Base-by-base conservation (phyloP, 257 asterid species). In the Jasminum sambac region DNA sequence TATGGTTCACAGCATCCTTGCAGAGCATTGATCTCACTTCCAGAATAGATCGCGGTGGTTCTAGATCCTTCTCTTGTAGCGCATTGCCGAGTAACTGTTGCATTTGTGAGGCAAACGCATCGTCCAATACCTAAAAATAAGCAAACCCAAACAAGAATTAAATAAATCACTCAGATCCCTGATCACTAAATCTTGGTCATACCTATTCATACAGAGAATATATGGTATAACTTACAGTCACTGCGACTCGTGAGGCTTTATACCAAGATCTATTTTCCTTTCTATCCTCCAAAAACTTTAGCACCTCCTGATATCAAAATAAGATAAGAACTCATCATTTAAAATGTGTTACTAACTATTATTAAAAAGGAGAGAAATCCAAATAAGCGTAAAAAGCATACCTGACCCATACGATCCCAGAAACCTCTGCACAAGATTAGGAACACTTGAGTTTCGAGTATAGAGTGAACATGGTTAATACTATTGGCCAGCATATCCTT, bases 331-430 rank as follows among this genome's bases (percentile, higher is more conserved):
- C 10, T 36, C 12, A 61, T 36, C 12, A 61, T 13, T 26, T 19
- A 41, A n/a, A 19, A 63, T 13, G 68, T 17, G 40, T 9, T 16
- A 42, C 24, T n/a, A 26, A 36, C 1, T 13, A 30, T 9, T 16
- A 52, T 36, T n/a, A 26, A 36, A 1, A 10, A n/a, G 5, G 41
- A 38, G 16, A 24, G 8, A 24, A 6, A 9, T 40, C 42, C 0
- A 1, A 71, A 74, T 26, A 25, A 37, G 26, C 25, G 67, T 41
- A 4, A 1, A 48, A 16, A 9, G 34, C 41, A 4, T 36, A 94
- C 97, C 97, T 94, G 99, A 65, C 97, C 97, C 90, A 90, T 89
- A 12, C 97, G 87, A 81, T 89, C 99, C 99, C 99, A 94, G 77
- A 86, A 86, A 48, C 92, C 91, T 71, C 96, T 85, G 62, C 93